Evolutionary conservation across 768 basidiomycete genomes (phyloP).

Genomic region (Amanita thiersii): DNA sequence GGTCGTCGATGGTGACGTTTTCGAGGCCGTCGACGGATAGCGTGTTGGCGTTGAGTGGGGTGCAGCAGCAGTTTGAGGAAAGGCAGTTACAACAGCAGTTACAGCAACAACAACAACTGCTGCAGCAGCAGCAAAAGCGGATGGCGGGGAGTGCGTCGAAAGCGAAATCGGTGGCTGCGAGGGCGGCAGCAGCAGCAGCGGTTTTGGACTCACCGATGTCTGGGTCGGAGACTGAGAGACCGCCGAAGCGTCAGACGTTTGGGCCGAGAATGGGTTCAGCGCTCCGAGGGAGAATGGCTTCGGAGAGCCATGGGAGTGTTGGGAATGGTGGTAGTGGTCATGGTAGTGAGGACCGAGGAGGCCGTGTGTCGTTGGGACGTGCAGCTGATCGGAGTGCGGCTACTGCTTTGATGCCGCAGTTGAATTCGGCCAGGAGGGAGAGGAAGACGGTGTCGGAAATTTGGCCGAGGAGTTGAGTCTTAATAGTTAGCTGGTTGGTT

Average conservation of each 20-base stretch:
- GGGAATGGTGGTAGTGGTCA: conserved; percentile 7
- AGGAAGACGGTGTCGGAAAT: conserved; percentile 39
- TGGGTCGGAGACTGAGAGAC: conserved; percentile 42
- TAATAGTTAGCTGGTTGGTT: conserved; percentile 6
- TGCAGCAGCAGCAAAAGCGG: conserved; percentile 10
- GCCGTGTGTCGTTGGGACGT: conserved; percentile 16
- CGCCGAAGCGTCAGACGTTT: conserved; percentile 32
- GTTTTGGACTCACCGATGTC: conserved; percentile 19
- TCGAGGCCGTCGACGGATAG: conserved; percentile 52
- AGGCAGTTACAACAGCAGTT: conserved; percentile 23
- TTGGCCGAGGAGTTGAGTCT: conserved; percentile 23
- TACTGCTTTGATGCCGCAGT: conserved; percentile 18
- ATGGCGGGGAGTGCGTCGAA: conserved; percentile 16
- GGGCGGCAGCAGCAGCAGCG: conserved; percentile 14
- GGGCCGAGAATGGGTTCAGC: conserved; percentile 26
- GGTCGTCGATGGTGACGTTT: conserved; percentile 52
- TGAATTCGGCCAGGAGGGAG: conserved; percentile 21
- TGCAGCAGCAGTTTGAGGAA: conserved; percentile 45
- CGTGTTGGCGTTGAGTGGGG: conserved; percentile 42
- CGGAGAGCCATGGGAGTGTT: conserved; percentile 9
- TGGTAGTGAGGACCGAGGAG: conserved; percentile 15
- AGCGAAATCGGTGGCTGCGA: conserved; percentile 13
- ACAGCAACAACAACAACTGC: conserved; percentile 9
- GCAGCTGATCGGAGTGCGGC: conserved; percentile 35
- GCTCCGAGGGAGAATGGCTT: conserved; percentile 33